phyloP scores from a whole-genome alignment of 148 eudicot species.

The Salicornia ramosissima region DNA sequence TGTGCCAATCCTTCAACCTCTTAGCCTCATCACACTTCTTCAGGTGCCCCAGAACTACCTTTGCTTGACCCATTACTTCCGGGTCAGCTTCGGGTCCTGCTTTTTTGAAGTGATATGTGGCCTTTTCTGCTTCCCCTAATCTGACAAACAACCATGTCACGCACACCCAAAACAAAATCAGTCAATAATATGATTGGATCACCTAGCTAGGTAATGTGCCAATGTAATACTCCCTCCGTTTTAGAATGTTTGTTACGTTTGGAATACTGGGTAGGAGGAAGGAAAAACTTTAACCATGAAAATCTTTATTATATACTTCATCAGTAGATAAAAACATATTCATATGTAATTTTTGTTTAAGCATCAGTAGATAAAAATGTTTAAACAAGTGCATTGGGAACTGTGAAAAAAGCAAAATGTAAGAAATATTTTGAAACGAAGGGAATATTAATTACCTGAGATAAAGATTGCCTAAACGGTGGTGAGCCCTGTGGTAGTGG shows the following conservation, averaged over 20 bases:
- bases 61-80: slow-evolving; percentile 58
- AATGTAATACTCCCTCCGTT: too few species aligned
- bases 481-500: slow-evolving; percentile 80
- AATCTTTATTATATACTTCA: too few species aligned
- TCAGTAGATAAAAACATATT: too few species aligned
- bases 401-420: too few species aligned
- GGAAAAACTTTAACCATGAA: too few species aligned
- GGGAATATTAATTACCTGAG: slow-evolving; percentile 61
- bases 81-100: slow-evolving; percentile 90
- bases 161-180: too few species aligned
- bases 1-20: slow-evolving; percentile 72
- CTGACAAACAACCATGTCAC: slow-evolving; percentile 30
- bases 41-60: slow-evolving; percentile 45
- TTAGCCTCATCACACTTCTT: slow-evolving; percentile 76
- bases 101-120: slow-evolving; percentile 62
- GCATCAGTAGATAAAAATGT: too few species aligned
- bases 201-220: background rate
- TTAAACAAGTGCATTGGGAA: too few species aligned
- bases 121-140: slow-evolving; percentile 91
- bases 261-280: too few species aligned
- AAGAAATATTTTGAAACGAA: too few species aligned
- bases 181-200: background rate
- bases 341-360: too few species aligned
- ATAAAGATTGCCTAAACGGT: slow-evolving; percentile 75
- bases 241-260: too few species aligned